Evolutionary conservation across 2,329 filamentous ascomycete genomes (phyloP), one percentile per base, ranked within the genome.

Genomic region (Sarocladiaceae sp.): DNA sequence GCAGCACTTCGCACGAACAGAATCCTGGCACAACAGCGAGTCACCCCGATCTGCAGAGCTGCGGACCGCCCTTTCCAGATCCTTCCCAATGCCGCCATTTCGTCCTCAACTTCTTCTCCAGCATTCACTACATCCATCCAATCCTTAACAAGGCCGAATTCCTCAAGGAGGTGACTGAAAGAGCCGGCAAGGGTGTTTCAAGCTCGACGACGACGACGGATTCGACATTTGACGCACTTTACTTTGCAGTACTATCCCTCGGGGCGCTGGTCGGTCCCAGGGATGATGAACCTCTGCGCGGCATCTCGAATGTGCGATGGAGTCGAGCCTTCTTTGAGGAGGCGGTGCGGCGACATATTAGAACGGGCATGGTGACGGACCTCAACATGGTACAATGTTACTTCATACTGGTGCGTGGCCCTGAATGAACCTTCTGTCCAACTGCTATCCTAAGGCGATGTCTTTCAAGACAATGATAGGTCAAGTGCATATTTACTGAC

Each of bases 311-410:
- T 6, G 67, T 74, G 40, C 67, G 73, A 53, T 77, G 74, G 74
- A 73, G 71, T 42, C 62, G 73, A 33, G 70, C 69, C 53, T 65
- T 76, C 44, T 77, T 77, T 50, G 64, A 68, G 4, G 71, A 72
- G 54, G 70, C 72, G 1, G 64, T 71, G 52, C 58, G 59, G 4
- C 65, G 67, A 22, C 59, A 73, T 50, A 68, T 71, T 23, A 60
- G 66, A 25, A 56, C 71, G 4, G 70, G 67, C 6, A 72, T 75
- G 55, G 68, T 68, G 1, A 75, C 72, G 28, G 71, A 76, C 22
- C 57, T 77, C 25, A 72, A 76, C 51, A 74, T 72, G 53, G 72
- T 76, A 3, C 74, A 77, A 51, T 72, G 71, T 39, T 66, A 73
- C 29, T 72, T 76, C 54, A 64, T 77, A 6, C 66, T 77, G 66